Evolutionary conservation across 108 stramenopile species (phyloP).

Genomic region (Conticribra guillardii): DNA sequence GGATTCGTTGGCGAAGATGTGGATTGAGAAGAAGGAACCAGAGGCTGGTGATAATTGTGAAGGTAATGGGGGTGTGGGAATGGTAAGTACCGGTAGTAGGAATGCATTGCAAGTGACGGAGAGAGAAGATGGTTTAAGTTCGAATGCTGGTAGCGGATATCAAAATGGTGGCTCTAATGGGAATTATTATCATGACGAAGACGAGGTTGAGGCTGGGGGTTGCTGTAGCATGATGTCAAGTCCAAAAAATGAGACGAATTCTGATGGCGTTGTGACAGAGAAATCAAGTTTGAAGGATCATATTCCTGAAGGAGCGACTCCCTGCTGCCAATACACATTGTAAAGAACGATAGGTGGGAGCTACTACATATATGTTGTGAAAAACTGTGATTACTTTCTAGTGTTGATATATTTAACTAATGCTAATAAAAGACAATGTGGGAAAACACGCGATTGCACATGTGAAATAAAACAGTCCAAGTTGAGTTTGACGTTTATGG

Average conservation of each 20-base stretch:
- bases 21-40: constrained; percentile 16
- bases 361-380: too few species aligned
- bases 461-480: too few species aligned
- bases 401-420: too few species aligned
- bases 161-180: constrained; percentile 6
- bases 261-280: constrained; percentile 18
- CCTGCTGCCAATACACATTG: constrained; percentile 72
- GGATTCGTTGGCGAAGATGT: constrained; percentile 50
- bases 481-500: too few species aligned
- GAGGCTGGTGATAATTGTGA: constrained; percentile 1
- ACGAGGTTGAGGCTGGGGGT: constrained; percentile 3
- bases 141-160: constrained; percentile 8
- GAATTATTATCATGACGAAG: constrained; percentile 1
- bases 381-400: too few species aligned
- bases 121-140: constrained; percentile 10
- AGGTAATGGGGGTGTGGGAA: too few species aligned
- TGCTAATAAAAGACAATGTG: too few species aligned
- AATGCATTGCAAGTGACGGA: too few species aligned
- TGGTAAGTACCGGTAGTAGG: too few species aligned
- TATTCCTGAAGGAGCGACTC: constrained; percentile 57
- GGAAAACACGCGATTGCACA: too few species aligned
- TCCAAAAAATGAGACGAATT: background rate
- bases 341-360: too few species aligned
- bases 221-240: background rate
- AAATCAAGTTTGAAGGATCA: constrained; percentile 20